These are phyloP conservation scores for Multifurca ochricompacta DNA, from an alignment of 768 basidiomycete genomes.

Conservation along the genomic window DNA sequence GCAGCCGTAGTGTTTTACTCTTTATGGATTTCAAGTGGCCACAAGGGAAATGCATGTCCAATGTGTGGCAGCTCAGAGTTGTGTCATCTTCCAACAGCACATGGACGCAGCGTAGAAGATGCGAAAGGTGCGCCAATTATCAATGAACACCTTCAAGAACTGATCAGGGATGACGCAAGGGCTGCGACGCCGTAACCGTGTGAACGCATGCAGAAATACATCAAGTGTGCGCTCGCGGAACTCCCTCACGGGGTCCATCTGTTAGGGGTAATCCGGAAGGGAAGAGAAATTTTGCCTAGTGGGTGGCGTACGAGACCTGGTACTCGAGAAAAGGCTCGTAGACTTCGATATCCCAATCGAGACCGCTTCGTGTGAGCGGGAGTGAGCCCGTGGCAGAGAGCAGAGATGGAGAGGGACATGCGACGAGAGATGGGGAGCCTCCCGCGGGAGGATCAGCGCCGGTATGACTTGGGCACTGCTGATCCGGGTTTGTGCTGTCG, in stretches of 20 bases:
- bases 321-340: slow-evolving; percentile 93
- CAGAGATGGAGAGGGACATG: slow-evolving; percentile 24
- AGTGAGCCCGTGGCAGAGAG: neutral
- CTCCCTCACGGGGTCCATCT: slow-evolving; percentile 48
- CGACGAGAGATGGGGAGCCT: slow-evolving; percentile 25
- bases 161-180: slow-evolving; percentile 69
- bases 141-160: slow-evolving; percentile 64
- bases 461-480: neutral
- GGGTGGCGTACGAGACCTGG: slow-evolving; percentile 72
- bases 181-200: slow-evolving; percentile 82
- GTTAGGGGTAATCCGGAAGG: slow-evolving; percentile 36
- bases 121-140: slow-evolving; percentile 36
- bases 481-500: slow-evolving; percentile 19
- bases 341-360: slow-evolving; percentile 83
- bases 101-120: slow-evolving; percentile 17
- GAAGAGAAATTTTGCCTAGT: slow-evolving; percentile 68
- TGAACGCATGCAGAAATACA: slow-evolving; percentile 70
- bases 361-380: slow-evolving; percentile 10
- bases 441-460: slow-evolving; percentile 12
- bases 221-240: slow-evolving; percentile 71
- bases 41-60: too few species aligned
- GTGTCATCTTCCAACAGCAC: too few species aligned
- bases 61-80: too few species aligned
- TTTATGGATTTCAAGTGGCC: too few species aligned
- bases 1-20: slow-evolving; percentile 26